These are phyloP conservation scores for Bipolaris oryzae DNA, from an alignment of 2,329 filamentous ascomycete genomes.

Conservation along the genomic window DNA sequence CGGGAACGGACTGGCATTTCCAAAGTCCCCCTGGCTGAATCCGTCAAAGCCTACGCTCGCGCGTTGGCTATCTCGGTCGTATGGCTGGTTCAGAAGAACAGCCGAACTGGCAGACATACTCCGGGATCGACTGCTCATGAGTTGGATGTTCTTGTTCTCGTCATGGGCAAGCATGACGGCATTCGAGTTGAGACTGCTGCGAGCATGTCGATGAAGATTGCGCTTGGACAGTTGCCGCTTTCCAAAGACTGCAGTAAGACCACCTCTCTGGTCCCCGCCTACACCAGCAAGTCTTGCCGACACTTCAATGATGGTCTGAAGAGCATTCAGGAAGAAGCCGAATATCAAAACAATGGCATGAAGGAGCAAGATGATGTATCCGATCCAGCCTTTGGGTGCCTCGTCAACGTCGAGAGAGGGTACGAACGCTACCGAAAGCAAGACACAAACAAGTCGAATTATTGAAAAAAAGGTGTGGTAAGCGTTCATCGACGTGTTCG, in stretches of 20 bases:
- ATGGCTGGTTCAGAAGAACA: constrained; percentile 62
- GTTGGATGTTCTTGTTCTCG: constrained; percentile 66
- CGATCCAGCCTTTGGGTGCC: constrained; percentile 88
- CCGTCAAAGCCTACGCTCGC: constrained; percentile 61
- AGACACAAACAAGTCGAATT: constrained; percentile 71
- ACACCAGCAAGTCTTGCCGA: constrained; percentile 80
- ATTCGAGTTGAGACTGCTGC: constrained; percentile 82
- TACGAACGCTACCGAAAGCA: constrained; percentile 70
- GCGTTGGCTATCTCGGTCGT: constrained; percentile 49
- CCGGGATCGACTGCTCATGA: constrained; percentile 60
- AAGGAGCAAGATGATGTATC: constrained; percentile 85
- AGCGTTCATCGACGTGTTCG: constrained; percentile 94
- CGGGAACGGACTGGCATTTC: constrained; percentile 71
- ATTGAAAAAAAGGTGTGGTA: constrained; percentile 87
- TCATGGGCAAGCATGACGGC: constrained; percentile 78
- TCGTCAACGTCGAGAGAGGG: constrained; percentile 80
- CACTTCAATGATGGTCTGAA: constrained; percentile 91
- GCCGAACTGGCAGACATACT: constrained; percentile 68
- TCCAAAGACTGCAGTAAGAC: constrained; percentile 83
- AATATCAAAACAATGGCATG: constrained; percentile 86
- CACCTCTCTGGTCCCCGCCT: constrained; percentile 78
- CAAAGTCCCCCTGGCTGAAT: constrained; percentile 60
- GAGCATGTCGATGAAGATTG: constrained; percentile 67
- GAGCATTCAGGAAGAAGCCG: constrained; percentile 89
- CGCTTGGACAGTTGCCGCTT: constrained; percentile 86